A percentile compares a stretch with the other conserved stretches of the same genome.
Conservation (phyloP, 2,329 filamentous ascomycete species). For the Aspergillus texensis region DNA sequence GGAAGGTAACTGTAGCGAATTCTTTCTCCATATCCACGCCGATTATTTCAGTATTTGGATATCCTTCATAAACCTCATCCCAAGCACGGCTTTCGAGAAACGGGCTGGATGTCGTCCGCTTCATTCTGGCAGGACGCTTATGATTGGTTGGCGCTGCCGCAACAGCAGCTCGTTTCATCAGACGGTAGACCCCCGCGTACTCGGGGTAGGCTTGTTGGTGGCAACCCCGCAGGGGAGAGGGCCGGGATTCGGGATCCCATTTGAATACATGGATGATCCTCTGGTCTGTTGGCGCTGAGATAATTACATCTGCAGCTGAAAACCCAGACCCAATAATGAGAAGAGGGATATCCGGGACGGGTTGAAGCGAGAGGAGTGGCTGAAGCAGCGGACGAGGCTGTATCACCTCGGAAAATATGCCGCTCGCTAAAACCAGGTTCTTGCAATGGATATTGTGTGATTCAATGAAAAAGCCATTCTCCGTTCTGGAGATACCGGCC, state of each 20-base stretch:
- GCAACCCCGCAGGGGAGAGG: constrained; percentile 60
- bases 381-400: constrained; percentile 53
- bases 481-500: constrained; percentile 47
- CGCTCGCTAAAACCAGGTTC: constrained; percentile 61
- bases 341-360: constrained; percentile 42
- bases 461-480: constrained; percentile 52
- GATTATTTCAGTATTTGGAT: constrained; percentile 56
- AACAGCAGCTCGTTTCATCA: constrained; percentile 59
- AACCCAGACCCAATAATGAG: constrained; percentile 65
- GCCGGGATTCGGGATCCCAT: constrained; percentile 59
- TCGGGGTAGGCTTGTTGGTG: constrained; percentile 65
- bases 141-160: constrained; percentile 20
- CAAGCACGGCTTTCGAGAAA: constrained; percentile 54
- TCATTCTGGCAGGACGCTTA: constrained; percentile 29
- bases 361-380: constrained; percentile 44
- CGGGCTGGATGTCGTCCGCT: constrained; percentile 44
- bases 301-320: constrained; percentile 63
- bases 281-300: constrained; percentile 54
- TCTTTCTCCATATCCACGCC: constrained; percentile 36
- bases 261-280: constrained; percentile 63
- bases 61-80: constrained; percentile 56
- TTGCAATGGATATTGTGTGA: constrained; percentile 58
- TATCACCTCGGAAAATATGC: constrained; percentile 60
- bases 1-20: constrained; percentile 47
- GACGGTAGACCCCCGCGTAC: constrained; percentile 61